Base-by-base conservation (phyloP, 2,329 filamentous ascomycete genomes). In the Aspergillus aculeatus region DNA sequence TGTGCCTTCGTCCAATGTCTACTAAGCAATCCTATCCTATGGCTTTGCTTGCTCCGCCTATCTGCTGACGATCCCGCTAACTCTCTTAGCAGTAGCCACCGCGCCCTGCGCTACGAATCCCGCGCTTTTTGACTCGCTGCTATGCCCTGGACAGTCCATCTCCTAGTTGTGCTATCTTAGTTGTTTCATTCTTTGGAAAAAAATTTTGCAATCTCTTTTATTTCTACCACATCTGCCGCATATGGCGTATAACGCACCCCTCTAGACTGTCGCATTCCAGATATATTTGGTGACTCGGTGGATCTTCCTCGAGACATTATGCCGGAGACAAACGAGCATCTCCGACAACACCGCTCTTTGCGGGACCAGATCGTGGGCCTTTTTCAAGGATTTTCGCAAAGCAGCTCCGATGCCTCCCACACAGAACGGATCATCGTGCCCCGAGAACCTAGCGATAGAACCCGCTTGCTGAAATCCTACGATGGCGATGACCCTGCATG, bases 381-480 rank as follows among this genome's bases (percentile, higher is more conserved):
- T 55, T 72, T 77, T 55, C 70, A 69, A 54, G 60, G 65, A 10
- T 48, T 62, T 21, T 54, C 64, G 35, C 48, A 62, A 24, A 59
- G 50, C 51, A 59, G n/a, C 11, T 47, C 60, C 47, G 56, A 50
- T 57, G 63, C 64, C 26, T 29, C 59, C 31, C 56, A 56, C 50
- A 54, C 63, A 47, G 52, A 64, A 31, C 29, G 57, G 12, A 44
- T 60, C 31, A 48, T 54, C 14, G 51, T 54, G 11, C 59, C 38
- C 54, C 63, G 19, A 29, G 68, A 70, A 41, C 64, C 70, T 16
- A 70, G 75, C 62, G 71, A 67, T 38, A 71, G 71, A 62, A 77
- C 75, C 24, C 69, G 72, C 29, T 66, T 80, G 26, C 64, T 80
- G 44, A 71, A 76, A 32, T 76, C 74, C 5, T 78, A 80, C 62